These are phyloP conservation scores for Aspergillus tanneri DNA, from an alignment of 2,329 filamentous ascomycete species.

Conservation along the genomic window DNA sequence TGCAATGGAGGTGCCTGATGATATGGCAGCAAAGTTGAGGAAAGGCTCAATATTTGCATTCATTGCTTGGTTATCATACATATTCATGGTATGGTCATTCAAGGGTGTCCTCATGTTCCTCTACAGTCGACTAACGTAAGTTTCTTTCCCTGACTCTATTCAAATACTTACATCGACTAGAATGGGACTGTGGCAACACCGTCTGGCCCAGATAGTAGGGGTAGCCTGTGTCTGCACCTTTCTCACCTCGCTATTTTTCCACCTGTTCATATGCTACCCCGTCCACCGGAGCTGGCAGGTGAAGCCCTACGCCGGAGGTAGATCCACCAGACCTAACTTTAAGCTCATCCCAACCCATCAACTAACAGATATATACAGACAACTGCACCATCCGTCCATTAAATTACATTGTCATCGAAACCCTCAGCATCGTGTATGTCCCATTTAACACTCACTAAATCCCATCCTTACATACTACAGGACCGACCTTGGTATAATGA, in stretches of 20 bases:
- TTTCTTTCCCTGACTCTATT: background rate
- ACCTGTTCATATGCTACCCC: constrained; percentile 17
- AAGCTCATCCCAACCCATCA: background rate
- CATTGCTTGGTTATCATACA: constrained; percentile 21
- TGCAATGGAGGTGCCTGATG: constrained; percentile 15
- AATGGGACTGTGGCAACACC: constrained; percentile 20
- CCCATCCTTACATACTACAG: background rate
- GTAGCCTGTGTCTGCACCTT: constrained; percentile 11
- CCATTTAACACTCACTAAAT: background rate
- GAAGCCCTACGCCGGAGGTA: constrained; percentile 21
- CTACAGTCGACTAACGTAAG: constrained; percentile 20
- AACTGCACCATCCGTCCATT: constrained; percentile 18
- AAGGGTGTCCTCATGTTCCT: constrained; percentile 20
- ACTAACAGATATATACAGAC: constrained; percentile 9
- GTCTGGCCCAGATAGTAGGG: constrained; percentile 10
- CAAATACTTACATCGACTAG: constrained; percentile 3
- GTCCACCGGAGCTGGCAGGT: constrained; percentile 19
- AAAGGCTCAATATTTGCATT: constrained; percentile 17
- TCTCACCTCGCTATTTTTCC: constrained; percentile 13
- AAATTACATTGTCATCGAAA: constrained; percentile 20
- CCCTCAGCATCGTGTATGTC: constrained; percentile 19
- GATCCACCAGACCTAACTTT: background rate
- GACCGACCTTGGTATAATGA: constrained; percentile 20
- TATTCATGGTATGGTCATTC: constrained; percentile 20
- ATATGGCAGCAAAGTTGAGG: constrained; percentile 1